Evolutionary conservation across 1,284 basidiomycete genomes (phyloP).

Genomic region (Exobasidium cylindrosporum): DNA sequence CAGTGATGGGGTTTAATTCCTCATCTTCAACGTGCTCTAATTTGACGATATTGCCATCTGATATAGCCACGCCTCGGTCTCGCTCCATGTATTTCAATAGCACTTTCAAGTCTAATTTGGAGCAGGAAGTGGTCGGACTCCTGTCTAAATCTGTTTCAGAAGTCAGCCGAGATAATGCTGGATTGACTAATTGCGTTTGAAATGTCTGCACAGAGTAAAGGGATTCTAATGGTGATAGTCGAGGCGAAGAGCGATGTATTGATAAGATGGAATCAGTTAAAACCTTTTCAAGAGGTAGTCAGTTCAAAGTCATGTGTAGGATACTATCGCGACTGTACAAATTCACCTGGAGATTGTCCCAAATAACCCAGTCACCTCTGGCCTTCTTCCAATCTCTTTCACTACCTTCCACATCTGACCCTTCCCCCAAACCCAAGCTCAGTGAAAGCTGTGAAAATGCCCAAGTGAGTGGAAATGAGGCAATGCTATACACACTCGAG

Average conservation of each 20-base stretch:
- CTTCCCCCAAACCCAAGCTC: constrained; percentile 64
- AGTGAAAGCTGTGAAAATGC: constrained; percentile 73
- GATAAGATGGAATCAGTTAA: constrained; percentile 16
- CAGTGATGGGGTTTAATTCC: constrained; percentile 59
- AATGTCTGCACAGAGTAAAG: constrained; percentile 17
- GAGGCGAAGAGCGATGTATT: constrained; percentile 17
- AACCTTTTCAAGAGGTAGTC: too few relatives aligned
- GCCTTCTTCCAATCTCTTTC: constrained; percentile 66
- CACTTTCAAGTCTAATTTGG: constrained; percentile 64
- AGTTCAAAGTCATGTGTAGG: constrained; percentile 54
- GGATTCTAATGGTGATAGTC: constrained; percentile 24
- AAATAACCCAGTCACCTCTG: constrained; percentile 73
- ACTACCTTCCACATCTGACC: constrained; percentile 60
- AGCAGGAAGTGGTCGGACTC: background rate
- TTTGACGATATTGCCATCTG: constrained; percentile 57
- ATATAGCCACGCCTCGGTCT: constrained; percentile 66
- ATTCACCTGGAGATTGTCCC: constrained; percentile 64
- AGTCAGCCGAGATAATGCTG: background rate
- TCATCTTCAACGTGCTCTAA: constrained; percentile 15
- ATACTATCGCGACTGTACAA: too few relatives aligned
- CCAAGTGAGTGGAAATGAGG: constrained; percentile 60
- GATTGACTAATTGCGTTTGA: background rate
- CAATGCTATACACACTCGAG: constrained; percentile 14
- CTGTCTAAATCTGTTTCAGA: background rate
- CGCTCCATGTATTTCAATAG: constrained; percentile 74